A percentile compares a stretch with the other conserved stretches of the same genome.
These are phyloP conservation scores for Pythium sukuiense DNA, from an alignment of 352 stramenopile genomes.

Conservation along the genomic window DNA sequence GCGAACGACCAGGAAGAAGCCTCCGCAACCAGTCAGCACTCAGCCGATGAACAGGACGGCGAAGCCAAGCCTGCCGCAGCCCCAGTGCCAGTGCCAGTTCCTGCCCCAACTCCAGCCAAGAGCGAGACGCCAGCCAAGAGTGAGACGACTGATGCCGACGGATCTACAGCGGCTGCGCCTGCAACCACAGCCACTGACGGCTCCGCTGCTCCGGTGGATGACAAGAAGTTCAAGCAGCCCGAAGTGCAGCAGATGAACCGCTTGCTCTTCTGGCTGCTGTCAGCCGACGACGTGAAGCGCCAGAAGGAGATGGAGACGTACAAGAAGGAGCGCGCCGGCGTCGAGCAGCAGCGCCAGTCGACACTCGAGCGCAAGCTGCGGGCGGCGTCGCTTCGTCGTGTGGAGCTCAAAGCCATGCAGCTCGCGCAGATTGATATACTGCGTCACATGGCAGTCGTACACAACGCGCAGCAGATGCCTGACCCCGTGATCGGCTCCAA, in stretches of 20 bases:
- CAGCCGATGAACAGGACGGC: slow-evolving; percentile 26
- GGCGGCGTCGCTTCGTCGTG: slow-evolving; percentile 53
- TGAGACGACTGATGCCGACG: no score
- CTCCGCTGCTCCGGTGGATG: slow-evolving; percentile 22
- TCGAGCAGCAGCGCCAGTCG: slow-evolving; percentile 75
- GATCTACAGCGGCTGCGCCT: not conserved
- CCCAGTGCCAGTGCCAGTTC: not conserved
- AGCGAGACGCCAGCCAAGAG: slow-evolving; percentile 22
- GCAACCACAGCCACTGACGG: slow-evolving; percentile 19
- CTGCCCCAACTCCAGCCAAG: not conserved
- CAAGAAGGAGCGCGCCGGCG: slow-evolving; percentile 70
- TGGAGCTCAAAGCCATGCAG: slow-evolving; percentile 85
- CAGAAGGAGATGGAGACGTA: slow-evolving; percentile 76
- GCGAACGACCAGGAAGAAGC: slow-evolving; percentile 28
- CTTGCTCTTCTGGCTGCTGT: slow-evolving; percentile 83
- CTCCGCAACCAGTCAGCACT: slow-evolving; percentile 6
- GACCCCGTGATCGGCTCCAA: slow-evolving; percentile 55
- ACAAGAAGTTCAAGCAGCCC: slow-evolving; percentile 75
- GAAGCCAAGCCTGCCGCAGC: not conserved
- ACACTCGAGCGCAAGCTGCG: slow-evolving; percentile 72
- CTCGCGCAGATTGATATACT: slow-evolving; percentile 81
- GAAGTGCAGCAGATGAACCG: slow-evolving; percentile 91
- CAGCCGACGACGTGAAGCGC: slow-evolving; percentile 80
- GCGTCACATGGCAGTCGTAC: slow-evolving; percentile 61
- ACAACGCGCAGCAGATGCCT: slow-evolving; percentile 68